phyloP scores from a whole-genome alignment of 2,329 filamentous ascomycete genomes.

The Colletotrichum tanaceti region DNA sequence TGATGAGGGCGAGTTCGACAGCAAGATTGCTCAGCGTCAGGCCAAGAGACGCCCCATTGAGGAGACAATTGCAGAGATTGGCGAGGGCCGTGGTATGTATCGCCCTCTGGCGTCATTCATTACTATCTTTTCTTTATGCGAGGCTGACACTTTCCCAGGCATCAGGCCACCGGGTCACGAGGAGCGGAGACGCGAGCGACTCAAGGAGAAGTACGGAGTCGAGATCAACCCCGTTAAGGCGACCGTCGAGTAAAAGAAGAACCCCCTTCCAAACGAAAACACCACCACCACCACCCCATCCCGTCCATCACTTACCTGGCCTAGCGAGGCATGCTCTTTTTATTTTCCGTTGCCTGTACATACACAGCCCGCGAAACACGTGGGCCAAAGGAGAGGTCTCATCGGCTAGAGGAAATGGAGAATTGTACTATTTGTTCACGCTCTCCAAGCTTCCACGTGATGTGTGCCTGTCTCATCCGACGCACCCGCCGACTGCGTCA shows the following conservation, averaged over 20 bases:
- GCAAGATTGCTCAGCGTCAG: conserved; percentile 79
- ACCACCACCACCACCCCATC: conserved; percentile 6
- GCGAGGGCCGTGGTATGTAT: conserved; percentile 84
- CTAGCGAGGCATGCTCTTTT: conserved; percentile 33
- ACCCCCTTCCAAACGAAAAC: neutral
- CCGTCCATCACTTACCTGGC: conserved; percentile 15
- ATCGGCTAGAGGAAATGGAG: conserved; percentile 50
- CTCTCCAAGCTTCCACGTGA: conserved; percentile 38
- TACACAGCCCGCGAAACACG: conserved; percentile 37
- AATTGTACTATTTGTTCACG: conserved; percentile 42
- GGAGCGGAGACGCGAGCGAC: conserved; percentile 81
- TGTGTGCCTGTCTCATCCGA: conserved; percentile 38
- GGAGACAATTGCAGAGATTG: conserved; percentile 83
- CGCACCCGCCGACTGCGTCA: conserved; percentile 27
- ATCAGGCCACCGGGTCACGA: conserved; percentile 85
- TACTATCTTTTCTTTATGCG: neutral
- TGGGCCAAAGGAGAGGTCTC: conserved; percentile 40
- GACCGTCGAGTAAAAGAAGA: conserved; percentile 54
- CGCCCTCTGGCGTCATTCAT: neutral
- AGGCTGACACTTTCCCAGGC: conserved; percentile 60
- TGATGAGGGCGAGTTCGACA: conserved; percentile 77
- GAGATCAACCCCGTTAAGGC: conserved; percentile 78
- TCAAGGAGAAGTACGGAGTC: conserved; percentile 89
- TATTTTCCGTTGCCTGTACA: conserved; percentile 42
- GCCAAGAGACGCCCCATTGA: conserved; percentile 79